A percentile compares a stretch with the other conserved stretches of the same genome.
Conservation (phyloP, 352 stramenopile species). For the Phytophthora megakarya region DNA sequence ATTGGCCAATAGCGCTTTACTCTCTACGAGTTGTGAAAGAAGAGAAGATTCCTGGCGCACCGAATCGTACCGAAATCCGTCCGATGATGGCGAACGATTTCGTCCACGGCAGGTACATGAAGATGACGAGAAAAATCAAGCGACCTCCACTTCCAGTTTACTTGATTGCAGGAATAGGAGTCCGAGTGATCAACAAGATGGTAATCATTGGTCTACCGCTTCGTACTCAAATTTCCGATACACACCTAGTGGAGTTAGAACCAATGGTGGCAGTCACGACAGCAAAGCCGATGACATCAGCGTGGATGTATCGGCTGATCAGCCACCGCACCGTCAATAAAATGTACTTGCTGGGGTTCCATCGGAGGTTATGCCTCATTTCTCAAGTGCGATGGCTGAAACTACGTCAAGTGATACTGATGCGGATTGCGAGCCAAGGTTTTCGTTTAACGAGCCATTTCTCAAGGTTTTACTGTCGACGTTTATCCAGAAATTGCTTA, state of each 20-base stretch:
- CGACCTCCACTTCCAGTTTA: too few species aligned
- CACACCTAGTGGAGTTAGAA: background rate
- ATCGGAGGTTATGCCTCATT: background rate
- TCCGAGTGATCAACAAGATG: background rate
- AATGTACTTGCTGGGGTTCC: background rate
- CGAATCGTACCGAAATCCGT: background rate
- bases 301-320: background rate
- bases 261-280: background rate
- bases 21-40: background rate
- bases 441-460: slow-evolving; percentile 58
- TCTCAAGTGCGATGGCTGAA: background rate
- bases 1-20: background rate
- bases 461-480: slow-evolving; percentile 41
- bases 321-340: background rate
- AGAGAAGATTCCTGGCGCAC: background rate
- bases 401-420: slow-evolving; percentile 1
- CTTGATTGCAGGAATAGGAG: too few species aligned
- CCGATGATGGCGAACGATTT: background rate
- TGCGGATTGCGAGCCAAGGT: slow-evolving; percentile 31
- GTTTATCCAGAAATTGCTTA: slow-evolving; percentile 52
- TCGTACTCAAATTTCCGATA: background rate
- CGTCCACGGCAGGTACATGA: background rate
- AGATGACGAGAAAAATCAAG: too few species aligned
- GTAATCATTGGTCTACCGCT: background rate
- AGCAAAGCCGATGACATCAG: background rate